phyloP scores from a whole-genome alignment of 2,329 filamentous ascomycete genomes.

The Aphanoascus verrucosus region DNA sequence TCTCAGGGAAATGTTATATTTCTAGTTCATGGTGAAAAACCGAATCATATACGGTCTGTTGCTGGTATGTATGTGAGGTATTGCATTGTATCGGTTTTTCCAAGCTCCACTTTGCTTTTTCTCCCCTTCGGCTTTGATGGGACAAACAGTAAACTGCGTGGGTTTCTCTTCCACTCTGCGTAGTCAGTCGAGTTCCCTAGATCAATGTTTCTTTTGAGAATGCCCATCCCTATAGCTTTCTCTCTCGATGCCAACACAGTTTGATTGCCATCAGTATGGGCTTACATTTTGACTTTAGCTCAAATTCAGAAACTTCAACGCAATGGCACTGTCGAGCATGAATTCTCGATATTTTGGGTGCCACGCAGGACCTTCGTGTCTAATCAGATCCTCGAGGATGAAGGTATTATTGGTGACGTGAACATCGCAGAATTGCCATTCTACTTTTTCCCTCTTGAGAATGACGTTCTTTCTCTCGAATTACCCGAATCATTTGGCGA shows the following conservation, averaged over 20 bases:
- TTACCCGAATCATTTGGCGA: conserved; percentile 78
- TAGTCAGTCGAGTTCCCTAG: conserved; percentile 49
- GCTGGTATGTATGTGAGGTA: conserved; percentile 55
- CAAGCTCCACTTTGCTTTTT: neutral
- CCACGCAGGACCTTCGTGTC: conserved; percentile 84
- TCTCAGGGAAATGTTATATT: conserved; percentile 94
- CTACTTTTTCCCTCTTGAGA: conserved; percentile 82
- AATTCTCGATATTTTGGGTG: conserved; percentile 95
- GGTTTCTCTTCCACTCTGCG: conserved; percentile 44
- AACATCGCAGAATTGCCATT: conserved; percentile 79
- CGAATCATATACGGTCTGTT: conserved; percentile 70
- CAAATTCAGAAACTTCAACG: conserved; percentile 84
- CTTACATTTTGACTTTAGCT: conserved; percentile 53
- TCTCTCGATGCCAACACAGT: conserved; percentile 26
- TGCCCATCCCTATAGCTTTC: conserved; percentile 37
- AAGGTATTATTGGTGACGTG: conserved; percentile 83
- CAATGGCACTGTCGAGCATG: conserved; percentile 81
- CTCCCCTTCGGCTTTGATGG: conserved; percentile 30
- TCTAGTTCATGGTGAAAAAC: conserved; percentile 80
- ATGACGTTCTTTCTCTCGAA: conserved; percentile 83
- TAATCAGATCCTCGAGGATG: conserved; percentile 83
- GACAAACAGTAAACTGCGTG: conserved; percentile 49
- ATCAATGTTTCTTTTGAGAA: conserved; percentile 27
- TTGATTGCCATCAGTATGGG: conserved; percentile 45
- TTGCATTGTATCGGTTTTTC: conserved; percentile 13